Percentiles rank a stretch among this genome's conserved stretches.
Evolutionary conservation across 768 basidiomycete species (phyloP).

Genomic region (Terana coerulea): DNA sequence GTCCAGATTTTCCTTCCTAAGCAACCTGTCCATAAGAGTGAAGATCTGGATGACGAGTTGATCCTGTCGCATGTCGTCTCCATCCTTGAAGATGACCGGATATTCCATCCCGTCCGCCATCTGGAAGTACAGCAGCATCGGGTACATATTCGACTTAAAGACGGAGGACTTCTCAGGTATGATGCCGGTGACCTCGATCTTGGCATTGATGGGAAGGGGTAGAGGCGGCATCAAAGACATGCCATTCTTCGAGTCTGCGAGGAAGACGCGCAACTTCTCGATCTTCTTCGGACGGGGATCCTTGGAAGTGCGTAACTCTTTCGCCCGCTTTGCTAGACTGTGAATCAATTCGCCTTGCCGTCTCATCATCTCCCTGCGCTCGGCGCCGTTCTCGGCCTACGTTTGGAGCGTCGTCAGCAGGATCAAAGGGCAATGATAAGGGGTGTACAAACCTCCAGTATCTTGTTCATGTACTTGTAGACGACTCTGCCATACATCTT

Average conservation of each 20-base stretch:
- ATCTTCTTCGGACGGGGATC: conserved; percentile 97
- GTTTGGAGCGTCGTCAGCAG: background rate
- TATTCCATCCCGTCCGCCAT: conserved; percentile 82
- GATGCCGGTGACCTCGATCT: conserved; percentile 79
- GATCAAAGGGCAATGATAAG: background rate
- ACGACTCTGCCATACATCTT: conserved; percentile 94
- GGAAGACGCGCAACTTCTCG: conserved; percentile 83
- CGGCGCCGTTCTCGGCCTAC: conserved; percentile 70
- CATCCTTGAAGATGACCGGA: conserved; percentile 97
- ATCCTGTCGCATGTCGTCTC: conserved; percentile 98
- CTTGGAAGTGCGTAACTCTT: conserved; percentile 84
- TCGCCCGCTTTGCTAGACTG: conserved; percentile 79
- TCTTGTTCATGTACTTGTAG: conserved; percentile 84
- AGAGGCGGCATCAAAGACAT: conserved; percentile 77
- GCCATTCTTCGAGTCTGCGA: conserved; percentile 82
- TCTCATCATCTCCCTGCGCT: conserved; percentile 84
- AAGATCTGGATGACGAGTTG: conserved; percentile 98
- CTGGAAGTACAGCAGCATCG: conserved; percentile 87
- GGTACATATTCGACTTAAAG: conserved; percentile 96
- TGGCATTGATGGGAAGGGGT: conserved; percentile 90
- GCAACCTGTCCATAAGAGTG: conserved; percentile 92
- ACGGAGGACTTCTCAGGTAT: conserved; percentile 89
- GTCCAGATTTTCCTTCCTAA: conserved; percentile 94
- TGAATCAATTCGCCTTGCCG: conserved; percentile 89
- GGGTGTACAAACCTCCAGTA: conserved; percentile 61